Conservation (phyloP, 192 early-diverging fungal genomes). For the Entomortierella lignicola region DNA sequence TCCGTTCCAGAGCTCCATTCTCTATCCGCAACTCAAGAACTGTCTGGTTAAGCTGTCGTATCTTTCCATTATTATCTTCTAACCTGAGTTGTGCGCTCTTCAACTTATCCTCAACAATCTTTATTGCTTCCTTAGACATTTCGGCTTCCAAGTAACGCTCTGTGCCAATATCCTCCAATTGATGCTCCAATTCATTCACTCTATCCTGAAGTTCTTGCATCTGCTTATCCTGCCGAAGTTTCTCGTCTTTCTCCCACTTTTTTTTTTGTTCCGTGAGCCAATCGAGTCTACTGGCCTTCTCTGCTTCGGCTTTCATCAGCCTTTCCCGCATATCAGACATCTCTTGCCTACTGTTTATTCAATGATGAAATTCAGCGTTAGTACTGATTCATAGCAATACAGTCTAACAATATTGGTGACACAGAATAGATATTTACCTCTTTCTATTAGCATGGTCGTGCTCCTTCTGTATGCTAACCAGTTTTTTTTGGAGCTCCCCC, state of each 20-base stretch:
- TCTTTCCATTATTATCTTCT: neutral
- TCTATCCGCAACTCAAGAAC: conserved; percentile 17
- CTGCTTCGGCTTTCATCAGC: conserved; percentile 20
- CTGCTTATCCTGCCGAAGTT: neutral
- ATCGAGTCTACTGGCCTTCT: neutral
- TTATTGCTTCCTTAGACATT: conserved; percentile 18
- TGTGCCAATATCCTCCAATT: conserved; percentile 24
- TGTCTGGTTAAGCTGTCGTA: neutral
- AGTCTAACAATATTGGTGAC: too few relatives aligned
- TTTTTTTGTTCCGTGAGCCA: conserved; percentile 22
- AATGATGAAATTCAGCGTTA: neutral
- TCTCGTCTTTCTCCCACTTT: conserved; percentile 19
- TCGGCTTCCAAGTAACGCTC: conserved; percentile 26
- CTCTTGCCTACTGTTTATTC: neutral
- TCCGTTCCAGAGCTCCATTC: conserved; percentile 13
- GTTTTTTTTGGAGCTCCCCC: conserved; percentile 11
- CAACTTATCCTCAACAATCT: conserved; percentile 11
- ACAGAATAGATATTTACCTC: conserved; percentile 3
- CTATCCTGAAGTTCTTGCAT: conserved; percentile 6
- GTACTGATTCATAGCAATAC: too few relatives aligned
- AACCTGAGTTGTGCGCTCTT: neutral
- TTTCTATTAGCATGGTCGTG: conserved; percentile 12
- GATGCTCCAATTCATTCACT: conserved; percentile 14
- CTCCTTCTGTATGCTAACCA: conserved; percentile 5
- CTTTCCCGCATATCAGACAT: conserved; percentile 2